Percentiles rank a stretch among this genome's conserved stretches.
phyloP scores from a whole-genome alignment of 345 rosid genomes.

The Excoecaria agallocha region DNA sequence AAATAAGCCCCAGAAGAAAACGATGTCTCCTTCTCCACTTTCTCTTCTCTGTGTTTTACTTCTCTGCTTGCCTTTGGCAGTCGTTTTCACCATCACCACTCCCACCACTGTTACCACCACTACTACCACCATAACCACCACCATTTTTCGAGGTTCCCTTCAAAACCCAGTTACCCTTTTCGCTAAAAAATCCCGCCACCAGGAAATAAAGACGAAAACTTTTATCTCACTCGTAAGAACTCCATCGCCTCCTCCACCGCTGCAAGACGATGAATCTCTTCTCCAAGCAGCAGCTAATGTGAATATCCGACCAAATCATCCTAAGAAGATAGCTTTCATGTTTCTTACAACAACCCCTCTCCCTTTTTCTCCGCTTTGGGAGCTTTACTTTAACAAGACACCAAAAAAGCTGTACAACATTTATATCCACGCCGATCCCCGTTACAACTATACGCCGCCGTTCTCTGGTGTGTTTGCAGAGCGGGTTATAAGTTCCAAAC shows the following conservation, averaged over 20 bases:
- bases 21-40: slow-evolving; percentile 55
- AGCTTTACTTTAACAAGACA: slow-evolving; percentile 47
- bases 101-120: slow-evolving; percentile 30
- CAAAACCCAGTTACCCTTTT: slow-evolving; percentile 11
- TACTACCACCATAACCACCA: slow-evolving; percentile 4
- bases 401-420: slow-evolving; percentile 46
- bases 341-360: slow-evolving; percentile 67
- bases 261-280: slow-evolving; percentile 44
- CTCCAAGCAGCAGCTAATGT: slow-evolving; percentile 49
- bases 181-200: neutral
- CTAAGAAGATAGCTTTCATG: slow-evolving; percentile 66
- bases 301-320: slow-evolving; percentile 32
- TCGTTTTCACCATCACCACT: slow-evolving; percentile 45
- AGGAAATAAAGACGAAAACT: neutral
- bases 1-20: slow-evolving; percentile 3
- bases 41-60: slow-evolving; percentile 56
- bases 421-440: slow-evolving; percentile 74
- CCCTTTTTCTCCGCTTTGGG: slow-evolving; percentile 67
- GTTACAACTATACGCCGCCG: slow-evolving; percentile 33
- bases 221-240: slow-evolving; percentile 10
- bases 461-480: slow-evolving; percentile 55
- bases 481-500: slow-evolving; percentile 58
- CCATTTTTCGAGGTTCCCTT: neutral
- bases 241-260: slow-evolving; percentile 15
- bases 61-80: slow-evolving; percentile 58